A percentile compares a stretch with the other conserved stretches of the same genome.
Conservation (phyloP, 2,329 filamentous ascomycete genomes). For the Sporothrix schenckii region DNA sequence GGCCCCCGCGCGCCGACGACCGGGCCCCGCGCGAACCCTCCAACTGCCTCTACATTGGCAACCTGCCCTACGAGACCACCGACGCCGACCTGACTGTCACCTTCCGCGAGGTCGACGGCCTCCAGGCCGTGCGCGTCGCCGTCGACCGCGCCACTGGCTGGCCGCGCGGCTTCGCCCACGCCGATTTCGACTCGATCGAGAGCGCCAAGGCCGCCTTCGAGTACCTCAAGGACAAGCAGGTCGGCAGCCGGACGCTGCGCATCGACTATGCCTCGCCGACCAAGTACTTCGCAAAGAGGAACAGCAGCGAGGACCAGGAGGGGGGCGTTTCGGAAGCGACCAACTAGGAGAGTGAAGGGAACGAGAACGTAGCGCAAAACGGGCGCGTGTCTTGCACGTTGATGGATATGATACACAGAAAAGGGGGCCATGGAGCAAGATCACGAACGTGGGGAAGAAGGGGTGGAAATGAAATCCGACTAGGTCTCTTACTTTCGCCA, state of each 20-base stretch:
- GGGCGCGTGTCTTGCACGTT: background rate
- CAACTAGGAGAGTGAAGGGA: too few relatives aligned
- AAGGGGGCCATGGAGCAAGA: background rate
- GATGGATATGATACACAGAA: background rate
- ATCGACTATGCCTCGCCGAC: slow-evolving; percentile 57
- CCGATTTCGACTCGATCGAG: slow-evolving; percentile 71
- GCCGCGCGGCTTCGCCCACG: slow-evolving; percentile 81
- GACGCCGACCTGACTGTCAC: slow-evolving; percentile 79
- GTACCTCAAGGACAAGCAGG: slow-evolving; percentile 55
- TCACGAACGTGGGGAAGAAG: background rate
- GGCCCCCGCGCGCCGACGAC: background rate
- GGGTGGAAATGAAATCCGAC: too few relatives aligned
- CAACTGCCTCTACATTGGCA: slow-evolving; percentile 71
- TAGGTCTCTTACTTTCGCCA: too few relatives aligned
- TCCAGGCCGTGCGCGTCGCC: slow-evolving; percentile 77
- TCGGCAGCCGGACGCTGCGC: slow-evolving; percentile 68
- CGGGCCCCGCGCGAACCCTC: slow-evolving; percentile 36
- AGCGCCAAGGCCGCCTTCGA: slow-evolving; percentile 65
- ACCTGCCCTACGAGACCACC: slow-evolving; percentile 83
- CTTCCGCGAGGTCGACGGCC: slow-evolving; percentile 70
- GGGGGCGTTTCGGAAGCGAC: too few relatives aligned
- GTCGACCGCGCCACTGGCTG: slow-evolving; percentile 80
- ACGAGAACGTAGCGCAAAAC: too few relatives aligned
- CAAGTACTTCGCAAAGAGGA: background rate
- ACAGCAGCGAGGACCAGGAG: background rate